Evolutionary conservation across 768 basidiomycete genomes (phyloP).

Genomic region (Amanita pallidorosea): DNA sequence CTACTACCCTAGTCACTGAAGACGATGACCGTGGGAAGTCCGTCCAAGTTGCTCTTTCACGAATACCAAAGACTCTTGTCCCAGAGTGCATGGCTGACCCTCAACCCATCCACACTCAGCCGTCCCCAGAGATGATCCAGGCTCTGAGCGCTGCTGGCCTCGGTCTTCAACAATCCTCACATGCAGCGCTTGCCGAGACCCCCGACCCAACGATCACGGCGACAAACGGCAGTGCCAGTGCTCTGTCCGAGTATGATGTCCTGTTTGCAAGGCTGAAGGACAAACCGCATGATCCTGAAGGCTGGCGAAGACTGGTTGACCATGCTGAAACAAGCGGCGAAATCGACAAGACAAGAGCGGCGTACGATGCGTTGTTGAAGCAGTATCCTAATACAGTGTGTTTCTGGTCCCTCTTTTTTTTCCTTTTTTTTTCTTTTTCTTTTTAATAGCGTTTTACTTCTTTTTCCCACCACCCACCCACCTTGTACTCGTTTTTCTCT

Average conservation of each 20-base stretch:
- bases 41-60: background rate
- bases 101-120: slow-evolving; percentile 22
- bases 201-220: background rate
- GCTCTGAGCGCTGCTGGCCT: slow-evolving; percentile 12
- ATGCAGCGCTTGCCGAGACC: background rate
- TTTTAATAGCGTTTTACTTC: background rate
- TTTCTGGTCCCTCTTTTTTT: slow-evolving; percentile 14
- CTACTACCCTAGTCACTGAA: background rate
- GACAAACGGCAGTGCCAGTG: background rate
- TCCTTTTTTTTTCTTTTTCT: no score
- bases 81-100: slow-evolving; percentile 7
- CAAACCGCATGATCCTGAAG: slow-evolving; percentile 65
- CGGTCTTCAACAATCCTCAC: background rate
- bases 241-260: slow-evolving; percentile 49
- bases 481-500: background rate
- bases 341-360: slow-evolving; percentile 66
- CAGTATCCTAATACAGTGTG: slow-evolving; percentile 90
- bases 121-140: slow-evolving; percentile 24
- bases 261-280: slow-evolving; percentile 52
- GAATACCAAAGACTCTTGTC: slow-evolving; percentile 5
- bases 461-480: slow-evolving; percentile 2
- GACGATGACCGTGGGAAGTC: background rate
- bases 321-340: slow-evolving; percentile 71
- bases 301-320: slow-evolving; percentile 69
- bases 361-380: slow-evolving; percentile 75